These are phyloP conservation scores for Striga hermonthica DNA, from an alignment of 305 asterid species.

Conservation along the genomic window DNA sequence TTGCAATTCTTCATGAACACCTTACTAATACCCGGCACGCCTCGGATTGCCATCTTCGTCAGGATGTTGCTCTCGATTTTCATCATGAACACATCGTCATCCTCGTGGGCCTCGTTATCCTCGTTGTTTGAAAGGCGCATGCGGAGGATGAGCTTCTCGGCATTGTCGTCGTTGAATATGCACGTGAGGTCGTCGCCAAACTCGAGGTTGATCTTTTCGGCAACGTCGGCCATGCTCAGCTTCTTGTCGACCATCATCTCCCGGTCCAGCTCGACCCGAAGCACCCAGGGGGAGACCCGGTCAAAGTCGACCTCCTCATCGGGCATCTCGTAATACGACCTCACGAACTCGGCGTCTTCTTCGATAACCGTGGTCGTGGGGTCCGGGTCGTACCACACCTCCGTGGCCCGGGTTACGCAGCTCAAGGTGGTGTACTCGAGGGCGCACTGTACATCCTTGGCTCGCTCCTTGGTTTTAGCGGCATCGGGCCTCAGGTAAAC, in stretches of 20 bases:
- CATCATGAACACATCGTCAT: slow-evolving; percentile 94
- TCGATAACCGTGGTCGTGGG: slow-evolving; percentile 83
- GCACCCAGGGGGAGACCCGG: slow-evolving; percentile 96
- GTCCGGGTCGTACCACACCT: slow-evolving; percentile 99
- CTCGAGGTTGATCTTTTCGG: slow-evolving; percentile 82
- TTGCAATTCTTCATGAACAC: slow-evolving; percentile 85
- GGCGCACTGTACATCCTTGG: slow-evolving; percentile 93
- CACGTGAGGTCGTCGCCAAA: slow-evolving; percentile 87
- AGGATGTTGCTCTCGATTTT: slow-evolving; percentile 97
- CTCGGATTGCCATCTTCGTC: slow-evolving; percentile 96
- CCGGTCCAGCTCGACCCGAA: slow-evolving; percentile 85
- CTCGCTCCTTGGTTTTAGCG: slow-evolving; percentile 77
- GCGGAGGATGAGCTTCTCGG: slow-evolving; percentile 91
- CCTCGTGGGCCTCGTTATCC: slow-evolving; percentile 77
- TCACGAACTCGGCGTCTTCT: slow-evolving; percentile 93
- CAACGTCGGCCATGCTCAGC: slow-evolving; percentile 96
- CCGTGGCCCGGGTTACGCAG: slow-evolving; percentile 93
- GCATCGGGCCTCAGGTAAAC: slow-evolving; percentile 82
- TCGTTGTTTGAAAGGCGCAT: slow-evolving; percentile 96
- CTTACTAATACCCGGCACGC: slow-evolving; percentile 90
- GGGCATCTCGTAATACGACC: slow-evolving; percentile 94
- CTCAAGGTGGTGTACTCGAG: slow-evolving; percentile 89
- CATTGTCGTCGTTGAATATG: slow-evolving; percentile 92
- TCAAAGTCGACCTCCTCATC: slow-evolving; percentile 93
- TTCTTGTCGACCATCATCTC: slow-evolving; percentile 99